Base-by-base conservation (phyloP, 1,284 basidiomycete species). In the Porphyrellus sp. region DNA sequence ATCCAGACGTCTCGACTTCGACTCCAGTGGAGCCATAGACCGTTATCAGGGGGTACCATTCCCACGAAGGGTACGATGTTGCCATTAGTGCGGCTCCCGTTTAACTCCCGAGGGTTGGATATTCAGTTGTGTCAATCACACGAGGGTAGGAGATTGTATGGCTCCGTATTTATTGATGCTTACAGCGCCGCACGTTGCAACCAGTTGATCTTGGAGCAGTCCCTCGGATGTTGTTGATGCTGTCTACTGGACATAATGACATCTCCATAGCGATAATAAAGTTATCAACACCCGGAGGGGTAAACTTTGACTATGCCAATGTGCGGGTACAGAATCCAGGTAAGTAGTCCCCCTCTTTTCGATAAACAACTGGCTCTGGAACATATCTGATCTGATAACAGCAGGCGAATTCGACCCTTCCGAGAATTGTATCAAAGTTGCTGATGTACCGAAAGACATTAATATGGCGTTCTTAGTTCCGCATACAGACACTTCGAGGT, bases 181-280 rank as follows among this genome's bases (percentile, higher is more conserved):
- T 43, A 42, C 41, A 40, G 49, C 40, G 12, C 43, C 53, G 49
- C 51, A 51, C 54, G 8, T 30, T 48, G 18, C 12, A 8, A 43
- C 20, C 15, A 91, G 90, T 89, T 54, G 79, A 85, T 63, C 78
- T 92, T 25, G 87, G 87, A 31, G 74, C 75, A 52, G 71, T 76
- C 8, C 72, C 85, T 15, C 73, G 69, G 24, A 68, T 89, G 9
- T 70, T 81, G 48, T 68, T 90, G 25, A 70, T 72, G 4, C 53
- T 93, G 15, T 78, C 74, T 15, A 80, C 83, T 8, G 88, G 90
- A 9, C 77, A 86, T 37, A 91, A 91, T 62, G 65, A 77, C 20
- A 60, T 91, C 21, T 68, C 71, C 9, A 76, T 72, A 48, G 77
- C 79, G 12, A 75, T 69, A 16, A 58, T 92, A 39, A 79, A 74